Conservation (phyloP, 441 rosid genomes). For the Rhodomyrtus psidioides region DNA sequence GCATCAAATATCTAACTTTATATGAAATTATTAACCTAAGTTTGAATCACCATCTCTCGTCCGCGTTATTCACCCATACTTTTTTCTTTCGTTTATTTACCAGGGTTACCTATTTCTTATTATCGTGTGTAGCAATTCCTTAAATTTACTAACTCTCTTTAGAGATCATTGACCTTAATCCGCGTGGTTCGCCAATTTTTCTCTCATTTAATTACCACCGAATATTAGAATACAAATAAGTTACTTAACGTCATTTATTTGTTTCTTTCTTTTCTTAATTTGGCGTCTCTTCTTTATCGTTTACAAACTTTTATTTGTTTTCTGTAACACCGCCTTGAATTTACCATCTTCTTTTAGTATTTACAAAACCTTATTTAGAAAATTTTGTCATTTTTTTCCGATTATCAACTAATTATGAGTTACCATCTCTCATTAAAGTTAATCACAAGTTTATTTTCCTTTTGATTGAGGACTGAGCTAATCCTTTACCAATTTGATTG, state of each 20-base stretch:
- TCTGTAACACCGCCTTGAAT: not conserved
- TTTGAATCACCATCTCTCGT: not conserved
- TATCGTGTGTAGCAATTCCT: not conserved
- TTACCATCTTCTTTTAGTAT: not conserved
- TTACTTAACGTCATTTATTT: not conserved
- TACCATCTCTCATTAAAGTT: not conserved
- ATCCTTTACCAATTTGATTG: not conserved
- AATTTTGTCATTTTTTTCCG: not conserved
- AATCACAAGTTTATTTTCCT: not conserved
- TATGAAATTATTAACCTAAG: not conserved
- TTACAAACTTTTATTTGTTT: not conserved
- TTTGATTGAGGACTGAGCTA: not conserved
- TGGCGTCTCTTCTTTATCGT: not conserved
- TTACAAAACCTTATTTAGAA: not conserved
- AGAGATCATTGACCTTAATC: not conserved
- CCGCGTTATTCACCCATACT: not conserved
- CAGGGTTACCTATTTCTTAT: not conserved
- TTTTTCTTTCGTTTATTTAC: not conserved
- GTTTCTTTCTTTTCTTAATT: not conserved
- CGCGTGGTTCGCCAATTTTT: not conserved
- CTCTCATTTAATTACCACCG: not conserved
- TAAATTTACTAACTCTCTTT: not conserved
- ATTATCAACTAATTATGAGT: not conserved
- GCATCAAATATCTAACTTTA: not conserved
- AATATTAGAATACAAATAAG: not conserved